Evolutionary conservation across 768 basidiomycete genomes (phyloP).

Genomic region (Mycena amicta): DNA sequence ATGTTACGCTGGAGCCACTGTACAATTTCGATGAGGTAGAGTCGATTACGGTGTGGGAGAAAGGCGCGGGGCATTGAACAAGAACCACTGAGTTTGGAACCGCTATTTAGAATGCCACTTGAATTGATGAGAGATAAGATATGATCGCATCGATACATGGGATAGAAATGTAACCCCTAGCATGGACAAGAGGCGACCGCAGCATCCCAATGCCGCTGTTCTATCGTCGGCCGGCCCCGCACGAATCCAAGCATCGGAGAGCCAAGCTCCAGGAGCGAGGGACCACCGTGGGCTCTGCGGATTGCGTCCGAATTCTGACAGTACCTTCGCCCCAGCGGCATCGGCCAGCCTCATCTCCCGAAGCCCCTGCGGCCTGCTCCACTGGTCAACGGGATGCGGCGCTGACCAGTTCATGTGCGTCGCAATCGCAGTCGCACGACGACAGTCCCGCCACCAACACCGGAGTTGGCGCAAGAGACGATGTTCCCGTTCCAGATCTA

Average conservation of each 20-base stretch:
- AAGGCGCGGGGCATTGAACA: constrained; percentile 40
- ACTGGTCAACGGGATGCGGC: neutral
- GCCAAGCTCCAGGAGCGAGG: neutral
- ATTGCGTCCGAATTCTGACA: neutral
- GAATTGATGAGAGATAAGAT: too few species aligned
- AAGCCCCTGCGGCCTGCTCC: neutral
- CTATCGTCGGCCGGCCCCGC: neutral
- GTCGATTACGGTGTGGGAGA: constrained; percentile 45
- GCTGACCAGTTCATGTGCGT: neutral
- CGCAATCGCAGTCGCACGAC: neutral
- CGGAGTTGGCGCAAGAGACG: neutral
- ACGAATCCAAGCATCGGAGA: neutral
- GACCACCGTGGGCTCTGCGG: neutral
- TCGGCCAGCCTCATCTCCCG: neutral
- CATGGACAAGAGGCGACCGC: too few species aligned
- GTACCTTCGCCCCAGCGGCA: neutral
- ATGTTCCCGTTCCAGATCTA: neutral
- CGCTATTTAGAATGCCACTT: too few species aligned
- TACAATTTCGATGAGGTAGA: constrained; percentile 58
- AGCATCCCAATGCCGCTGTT: neutral
- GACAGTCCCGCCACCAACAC: neutral
- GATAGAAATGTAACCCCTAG: too few species aligned
- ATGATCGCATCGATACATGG: too few species aligned
- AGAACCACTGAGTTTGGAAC: too few species aligned
- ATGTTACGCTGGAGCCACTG: constrained; percentile 42